Percentiles rank a stretch among this genome's conserved stretches.
These are phyloP conservation scores for Yamadazyma olivae DNA, from an alignment of 805 yeast genomes.

Conservation along the genomic window DNA sequence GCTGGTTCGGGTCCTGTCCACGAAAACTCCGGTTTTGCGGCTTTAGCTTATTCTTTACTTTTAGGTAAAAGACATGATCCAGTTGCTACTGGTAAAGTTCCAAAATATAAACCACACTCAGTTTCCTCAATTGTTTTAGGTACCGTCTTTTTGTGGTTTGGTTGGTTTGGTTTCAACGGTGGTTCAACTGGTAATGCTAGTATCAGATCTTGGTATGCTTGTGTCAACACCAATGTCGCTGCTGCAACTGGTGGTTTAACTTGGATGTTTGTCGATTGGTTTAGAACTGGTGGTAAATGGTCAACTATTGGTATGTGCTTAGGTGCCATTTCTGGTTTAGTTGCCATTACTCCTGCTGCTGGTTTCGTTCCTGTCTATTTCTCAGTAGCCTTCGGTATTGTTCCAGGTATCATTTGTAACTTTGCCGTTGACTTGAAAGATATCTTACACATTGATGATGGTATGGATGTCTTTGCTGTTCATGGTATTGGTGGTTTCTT, in stretches of 20 bases:
- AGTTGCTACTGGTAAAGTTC: conserved; percentile 62
- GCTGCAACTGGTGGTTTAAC: conserved; percentile 91
- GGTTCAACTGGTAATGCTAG: conserved; percentile 95
- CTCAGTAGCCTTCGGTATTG: conserved; percentile 77
- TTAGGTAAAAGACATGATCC: conserved; percentile 93
- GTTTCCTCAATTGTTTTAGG: conserved; percentile 90
- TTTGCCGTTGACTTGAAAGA: conserved; percentile 79
- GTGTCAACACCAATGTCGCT: conserved; percentile 89
- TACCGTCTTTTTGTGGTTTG: conserved; percentile 94
- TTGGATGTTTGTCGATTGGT: conserved; percentile 90
- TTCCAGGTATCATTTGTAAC: conserved; percentile 78
- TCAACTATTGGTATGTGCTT: conserved; percentile 92
- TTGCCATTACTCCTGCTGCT: conserved; percentile 95
- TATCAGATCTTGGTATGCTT: conserved; percentile 92
- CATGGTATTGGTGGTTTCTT: conserved; percentile 92
- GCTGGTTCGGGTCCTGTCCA: conserved; percentile 99
- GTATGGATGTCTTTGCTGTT: conserved; percentile 89
- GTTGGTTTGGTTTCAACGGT: conserved; percentile 99
- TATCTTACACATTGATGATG: conserved; percentile 79
- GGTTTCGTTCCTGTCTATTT: conserved; percentile 94
- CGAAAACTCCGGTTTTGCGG: conserved; percentile 91
- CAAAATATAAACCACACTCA: conserved; percentile 91
- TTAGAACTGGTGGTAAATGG: conserved; percentile 85
- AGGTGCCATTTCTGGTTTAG: conserved; percentile 92
- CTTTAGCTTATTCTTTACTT: conserved; percentile 86